Evolutionary conservation across 352 stramenopile genomes (phyloP).

Genomic region (Pythium sukuiense): DNA sequence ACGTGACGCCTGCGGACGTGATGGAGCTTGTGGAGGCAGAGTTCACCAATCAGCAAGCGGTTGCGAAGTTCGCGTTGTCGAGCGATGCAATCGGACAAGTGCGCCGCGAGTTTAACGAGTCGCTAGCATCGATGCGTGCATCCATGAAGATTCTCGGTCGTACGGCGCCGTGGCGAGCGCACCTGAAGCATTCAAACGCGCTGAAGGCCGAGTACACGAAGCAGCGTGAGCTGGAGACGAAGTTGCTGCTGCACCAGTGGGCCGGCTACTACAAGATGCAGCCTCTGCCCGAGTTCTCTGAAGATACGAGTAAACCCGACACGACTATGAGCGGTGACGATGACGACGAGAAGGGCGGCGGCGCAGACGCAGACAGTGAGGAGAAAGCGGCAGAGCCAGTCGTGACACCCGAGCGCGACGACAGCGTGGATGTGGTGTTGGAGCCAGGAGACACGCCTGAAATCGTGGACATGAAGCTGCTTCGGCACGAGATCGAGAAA

Average conservation of each 20-base stretch:
- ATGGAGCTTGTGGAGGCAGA: constrained; percentile 42
- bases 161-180: constrained; percentile 55
- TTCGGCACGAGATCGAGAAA: constrained; percentile 60
- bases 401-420: not conserved
- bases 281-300: constrained; percentile 14
- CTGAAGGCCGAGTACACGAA: constrained; percentile 57
- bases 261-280: constrained; percentile 54
- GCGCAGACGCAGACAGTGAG: not conserved
- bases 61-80: constrained; percentile 35
- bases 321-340: not conserved
- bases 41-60: constrained; percentile 31
- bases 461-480: constrained; percentile 71
- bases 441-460: constrained; percentile 49
- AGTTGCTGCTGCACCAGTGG: constrained; percentile 63
- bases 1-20: constrained; percentile 48
- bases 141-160: constrained; percentile 63
- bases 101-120: constrained; percentile 44
- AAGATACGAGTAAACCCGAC: not conserved
- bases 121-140: constrained; percentile 42
- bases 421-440: constrained; percentile 13
- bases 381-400: not conserved
- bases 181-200: constrained; percentile 63
- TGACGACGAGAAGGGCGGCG: not conserved
- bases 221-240: constrained; percentile 54
- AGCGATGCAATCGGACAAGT: constrained; percentile 30